Base-by-base conservation (phyloP, 805 yeast species). In the Wickerhamomyces bisporus region DNA sequence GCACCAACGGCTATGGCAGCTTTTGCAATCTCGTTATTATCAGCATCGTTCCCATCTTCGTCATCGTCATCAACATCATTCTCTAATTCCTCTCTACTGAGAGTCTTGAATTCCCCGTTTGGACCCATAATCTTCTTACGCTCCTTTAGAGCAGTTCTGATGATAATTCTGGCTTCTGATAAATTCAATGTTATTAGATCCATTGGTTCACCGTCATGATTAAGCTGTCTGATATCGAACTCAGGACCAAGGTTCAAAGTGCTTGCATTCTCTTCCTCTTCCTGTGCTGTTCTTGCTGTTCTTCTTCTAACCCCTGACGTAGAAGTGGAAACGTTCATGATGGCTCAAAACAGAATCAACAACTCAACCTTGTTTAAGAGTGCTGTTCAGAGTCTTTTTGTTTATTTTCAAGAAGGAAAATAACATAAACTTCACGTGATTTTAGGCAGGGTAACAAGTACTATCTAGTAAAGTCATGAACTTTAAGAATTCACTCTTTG, bases 251-350 rank as follows among this genome's bases (percentile, higher is more conserved):
- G 73, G 55, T 84, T 82, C 50, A 93, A 71, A 36, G 75, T 73
- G 0, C 96, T 79, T 0, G 98, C 94, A 55, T 93, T 94, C 57
- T 91, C 98, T 54, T 89, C 97, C 47, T 86, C 95, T 41, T 81
- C 89, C 30, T 50, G 53, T 30, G 77, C 71, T 41, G 79, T 80
- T 41, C 69, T 74, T 29, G 63, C 67, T 36, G 80, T 76, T 61
- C 95, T 77, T 66, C 95, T 79, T 57, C 87, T 76, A 32, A 84
- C 85, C 20, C 89, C 91, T 35, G 86, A 74, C 4, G 96, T 85
- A 36, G 95, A 85, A 27, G 95, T 86, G 26, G 95, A 84, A 28
- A 86, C 79, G 60, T 88, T 88, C 96, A 88, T 87, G 15, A 18
- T 26, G 7, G 13, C 13, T n/a, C 15, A 26, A n/a, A 6, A 26